Base-by-base conservation (phyloP, 306 rosid species). In the Malus sieversii region DNA sequence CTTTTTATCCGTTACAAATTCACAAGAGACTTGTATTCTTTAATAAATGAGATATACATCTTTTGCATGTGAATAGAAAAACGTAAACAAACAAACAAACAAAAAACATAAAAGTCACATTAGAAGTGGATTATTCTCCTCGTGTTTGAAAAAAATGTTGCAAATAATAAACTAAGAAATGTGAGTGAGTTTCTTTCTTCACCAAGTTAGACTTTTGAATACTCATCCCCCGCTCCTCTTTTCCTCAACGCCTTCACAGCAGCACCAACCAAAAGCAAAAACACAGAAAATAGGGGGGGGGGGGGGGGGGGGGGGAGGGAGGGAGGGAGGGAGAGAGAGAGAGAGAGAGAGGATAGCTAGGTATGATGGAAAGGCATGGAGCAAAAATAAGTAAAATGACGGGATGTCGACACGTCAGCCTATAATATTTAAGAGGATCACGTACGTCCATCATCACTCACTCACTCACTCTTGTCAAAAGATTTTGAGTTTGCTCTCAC, bases 91-190 rank as follows among this genome's bases (percentile, higher is more conserved):
- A 38, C 40, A 6, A 6, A 48, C 32, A 8, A 29, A 8, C 8
- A 30, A 4, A 4, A 5, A 66, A 27, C 12, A 5, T 1, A 35
- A 22, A 42, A 59, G 58, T 60, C 76, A 59, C 40, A 35, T 29
- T n/a, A 58, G 13, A 40, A 38, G 20, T 60, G 68, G 68, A 40
- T 42, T 40, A 58, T 33, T 73, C 29, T 59, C 10, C 57, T 18
- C 40, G 68, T 25, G 77, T 73, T 73, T 72, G 76, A 58, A 53
- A 71, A 71, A 53, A 6, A 11, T 71, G 3, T 25, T n/a, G 67
- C 16, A 59, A 40, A 25, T 73, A 13, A 45, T 30, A 27, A 61
- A 72, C 15, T 30, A 42, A 53, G 66, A 52, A 53, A 55, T 64
- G 38, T 11, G 30, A 59, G 13, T 59, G 29, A 11, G 5, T 23